phyloP scores from a whole-genome alignment of 2,329 filamentous ascomycete genomes.

The Cladophialophora carrionii region DNA sequence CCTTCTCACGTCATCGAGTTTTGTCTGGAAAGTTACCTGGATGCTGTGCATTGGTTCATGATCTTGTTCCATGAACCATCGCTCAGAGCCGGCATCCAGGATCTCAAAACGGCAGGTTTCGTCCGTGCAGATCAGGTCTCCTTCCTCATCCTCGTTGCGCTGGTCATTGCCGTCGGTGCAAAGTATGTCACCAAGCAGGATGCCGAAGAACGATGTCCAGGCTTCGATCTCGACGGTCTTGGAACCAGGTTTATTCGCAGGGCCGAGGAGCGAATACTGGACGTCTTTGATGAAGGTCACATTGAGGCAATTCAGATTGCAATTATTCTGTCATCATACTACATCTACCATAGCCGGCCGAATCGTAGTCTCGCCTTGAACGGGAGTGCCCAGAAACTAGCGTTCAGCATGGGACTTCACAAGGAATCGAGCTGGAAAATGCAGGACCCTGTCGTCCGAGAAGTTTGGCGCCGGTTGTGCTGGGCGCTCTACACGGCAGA shows the following conservation, averaged over 20 bases:
- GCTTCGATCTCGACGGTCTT: slow-evolving; percentile 30
- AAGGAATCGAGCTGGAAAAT: slow-evolving; percentile 30
- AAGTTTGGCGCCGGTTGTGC: slow-evolving; percentile 28
- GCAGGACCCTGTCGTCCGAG: slow-evolving; percentile 19
- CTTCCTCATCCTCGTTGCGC: slow-evolving; percentile 46
- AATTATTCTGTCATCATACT: slow-evolving; percentile 25
- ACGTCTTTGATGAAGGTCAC: slow-evolving; percentile 49
- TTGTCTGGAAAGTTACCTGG: slow-evolving; percentile 49
- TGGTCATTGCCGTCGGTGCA: slow-evolving; percentile 46
- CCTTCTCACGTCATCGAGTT: slow-evolving; percentile 39
- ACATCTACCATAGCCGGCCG: slow-evolving; percentile 28
- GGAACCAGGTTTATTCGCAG: slow-evolving; percentile 27
- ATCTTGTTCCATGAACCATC: slow-evolving; percentile 50
- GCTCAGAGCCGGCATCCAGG: slow-evolving; percentile 43
- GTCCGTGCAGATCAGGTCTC: slow-evolving; percentile 44
- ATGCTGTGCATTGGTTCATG: slow-evolving; percentile 52
- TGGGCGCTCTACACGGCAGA: slow-evolving; percentile 33
- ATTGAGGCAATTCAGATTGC: slow-evolving; percentile 32
- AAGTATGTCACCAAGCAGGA: slow-evolving; percentile 44
- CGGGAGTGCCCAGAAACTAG: slow-evolving; percentile 22
- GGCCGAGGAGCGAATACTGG: slow-evolving; percentile 45
- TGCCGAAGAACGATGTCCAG: slow-evolving; percentile 27
- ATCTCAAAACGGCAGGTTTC: slow-evolving; percentile 43
- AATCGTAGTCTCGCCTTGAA: slow-evolving; percentile 25
- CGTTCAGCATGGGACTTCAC: slow-evolving; percentile 26